These are phyloP conservation scores for Coprinopsis sp. DNA, from an alignment of 768 basidiomycete genomes.

Conservation along the genomic window DNA sequence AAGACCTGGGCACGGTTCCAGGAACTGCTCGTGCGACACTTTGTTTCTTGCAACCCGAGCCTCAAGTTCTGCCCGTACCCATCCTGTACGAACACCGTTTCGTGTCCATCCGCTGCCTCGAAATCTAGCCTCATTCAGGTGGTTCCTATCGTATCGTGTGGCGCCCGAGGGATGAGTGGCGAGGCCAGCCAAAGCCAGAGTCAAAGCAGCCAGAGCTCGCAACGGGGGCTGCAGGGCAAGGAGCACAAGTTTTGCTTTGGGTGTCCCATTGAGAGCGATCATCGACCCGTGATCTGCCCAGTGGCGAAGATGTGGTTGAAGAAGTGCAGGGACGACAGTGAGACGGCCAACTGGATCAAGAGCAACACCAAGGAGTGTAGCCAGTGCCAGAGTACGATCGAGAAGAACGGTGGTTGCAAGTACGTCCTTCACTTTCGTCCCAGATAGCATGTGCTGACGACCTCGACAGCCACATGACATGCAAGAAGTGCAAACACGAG, in stretches of 20 bases:
- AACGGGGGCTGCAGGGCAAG: slow-evolving; percentile 30
- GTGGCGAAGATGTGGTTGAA: slow-evolving; percentile 92
- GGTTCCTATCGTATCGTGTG: slow-evolving; percentile 88
- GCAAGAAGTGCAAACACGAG: slow-evolving; percentile 98
- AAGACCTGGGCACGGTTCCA: slow-evolving; percentile 68
- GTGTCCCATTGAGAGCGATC: slow-evolving; percentile 82
- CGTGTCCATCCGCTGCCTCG: slow-evolving; percentile 76
- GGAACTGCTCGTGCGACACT: slow-evolving; percentile 85
- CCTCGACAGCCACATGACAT: slow-evolving; percentile 89
- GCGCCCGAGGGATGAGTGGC: slow-evolving; percentile 47
- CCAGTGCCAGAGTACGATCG: slow-evolving; percentile 95
- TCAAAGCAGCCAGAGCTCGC: slow-evolving; percentile 19
- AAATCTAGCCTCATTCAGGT: slow-evolving; percentile 68
- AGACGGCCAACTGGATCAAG: slow-evolving; percentile 99
- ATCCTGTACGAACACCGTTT: slow-evolving; percentile 89
- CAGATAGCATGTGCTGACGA: slow-evolving; percentile 10
- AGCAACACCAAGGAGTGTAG: slow-evolving; percentile 98
- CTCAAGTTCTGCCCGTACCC: slow-evolving; percentile 97
- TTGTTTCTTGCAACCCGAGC: slow-evolving; percentile 75
- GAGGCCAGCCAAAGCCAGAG: slow-evolving; percentile 30
- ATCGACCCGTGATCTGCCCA: slow-evolving; percentile 85
- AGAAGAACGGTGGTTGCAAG: slow-evolving; percentile 99
- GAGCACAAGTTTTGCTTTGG: slow-evolving; percentile 93
- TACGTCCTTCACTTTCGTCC: slow-evolving; percentile 39
- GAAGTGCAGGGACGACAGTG: slow-evolving; percentile 96